phyloP scores from a whole-genome alignment of 306 rosid genomes.

The Luffa acutangula region DNA sequence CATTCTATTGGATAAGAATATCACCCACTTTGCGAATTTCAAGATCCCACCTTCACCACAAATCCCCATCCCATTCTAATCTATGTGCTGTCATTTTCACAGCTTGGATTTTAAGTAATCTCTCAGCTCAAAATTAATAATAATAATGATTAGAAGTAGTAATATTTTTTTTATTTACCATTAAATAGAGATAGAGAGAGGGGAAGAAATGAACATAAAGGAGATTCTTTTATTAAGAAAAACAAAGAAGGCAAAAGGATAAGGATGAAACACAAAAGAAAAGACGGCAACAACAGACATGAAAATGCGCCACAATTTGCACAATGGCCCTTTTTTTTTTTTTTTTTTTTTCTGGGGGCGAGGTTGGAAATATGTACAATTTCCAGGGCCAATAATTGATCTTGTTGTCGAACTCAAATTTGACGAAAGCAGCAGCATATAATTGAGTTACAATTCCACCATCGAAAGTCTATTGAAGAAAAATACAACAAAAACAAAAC shows the following conservation, averaged over 20 bases:
- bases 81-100: not conserved
- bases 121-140: not conserved
- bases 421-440: not conserved
- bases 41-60: not conserved
- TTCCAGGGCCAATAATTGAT: not conserved
- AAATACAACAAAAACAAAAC: not conserved
- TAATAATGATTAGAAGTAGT: no score
- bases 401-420: not conserved
- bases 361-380: constrained; percentile 4
- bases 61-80: not conserved
- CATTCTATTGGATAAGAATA: not conserved
- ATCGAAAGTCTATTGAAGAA: not conserved
- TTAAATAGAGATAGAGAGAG: not conserved
- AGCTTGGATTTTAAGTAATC: not conserved
- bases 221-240: not conserved
- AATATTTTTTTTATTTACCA: not conserved
- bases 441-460: not conserved
- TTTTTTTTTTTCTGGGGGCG: not conserved
- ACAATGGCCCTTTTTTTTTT: not conserved
- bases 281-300: not conserved
- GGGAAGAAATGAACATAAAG: not conserved
- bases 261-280: constrained; percentile 3
- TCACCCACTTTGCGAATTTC: not conserved
- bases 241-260: not conserved
- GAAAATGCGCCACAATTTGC: not conserved